Conservation (phyloP, 306 rosid species). For the Vigna hirtella region DNA sequence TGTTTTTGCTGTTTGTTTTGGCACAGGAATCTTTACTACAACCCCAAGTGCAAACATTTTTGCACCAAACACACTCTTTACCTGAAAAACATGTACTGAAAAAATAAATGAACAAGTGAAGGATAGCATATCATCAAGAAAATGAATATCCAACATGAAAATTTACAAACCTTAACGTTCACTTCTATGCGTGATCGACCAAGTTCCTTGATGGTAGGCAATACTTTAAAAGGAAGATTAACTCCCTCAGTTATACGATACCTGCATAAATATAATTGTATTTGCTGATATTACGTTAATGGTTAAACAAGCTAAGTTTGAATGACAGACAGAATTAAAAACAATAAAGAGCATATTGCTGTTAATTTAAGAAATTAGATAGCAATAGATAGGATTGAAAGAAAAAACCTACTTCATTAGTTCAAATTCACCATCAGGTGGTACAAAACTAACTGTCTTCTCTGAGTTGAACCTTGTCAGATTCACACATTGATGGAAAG, state of each 20-base stretch:
- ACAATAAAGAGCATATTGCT: slow-evolving; percentile 12
- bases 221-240: slow-evolving; percentile 89
- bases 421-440: slow-evolving; percentile 96
- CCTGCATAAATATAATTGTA: slow-evolving; percentile 50
- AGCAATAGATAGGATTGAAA: slow-evolving; percentile 10
- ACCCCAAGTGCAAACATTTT: slow-evolving; percentile 96
- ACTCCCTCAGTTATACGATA: slow-evolving; percentile 95
- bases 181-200: slow-evolving; percentile 94
- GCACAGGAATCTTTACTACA: slow-evolving; percentile 90
- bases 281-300: neutral
- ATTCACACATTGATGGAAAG: slow-evolving; percentile 94
- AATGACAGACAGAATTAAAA: slow-evolving; percentile 12
- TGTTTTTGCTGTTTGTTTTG: slow-evolving; percentile 91
- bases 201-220: slow-evolving; percentile 89
- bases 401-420: slow-evolving; percentile 77
- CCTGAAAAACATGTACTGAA: slow-evolving; percentile 56
- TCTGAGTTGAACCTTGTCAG: slow-evolving; percentile 90
- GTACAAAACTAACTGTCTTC: slow-evolving; percentile 96
- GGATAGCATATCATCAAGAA: neutral
- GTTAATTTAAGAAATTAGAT: slow-evolving; percentile 26
- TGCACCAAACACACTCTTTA: slow-evolving; percentile 85
- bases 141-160: slow-evolving; percentile 21
- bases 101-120: slow-evolving; percentile 26
- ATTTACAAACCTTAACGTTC: slow-evolving; percentile 76
- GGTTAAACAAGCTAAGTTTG: neutral